Evolutionary conservation across 768 basidiomycete species (phyloP), one percentile per base, ranked within the genome.

Genomic region (Cystofilobasidium capitatum): DNA sequence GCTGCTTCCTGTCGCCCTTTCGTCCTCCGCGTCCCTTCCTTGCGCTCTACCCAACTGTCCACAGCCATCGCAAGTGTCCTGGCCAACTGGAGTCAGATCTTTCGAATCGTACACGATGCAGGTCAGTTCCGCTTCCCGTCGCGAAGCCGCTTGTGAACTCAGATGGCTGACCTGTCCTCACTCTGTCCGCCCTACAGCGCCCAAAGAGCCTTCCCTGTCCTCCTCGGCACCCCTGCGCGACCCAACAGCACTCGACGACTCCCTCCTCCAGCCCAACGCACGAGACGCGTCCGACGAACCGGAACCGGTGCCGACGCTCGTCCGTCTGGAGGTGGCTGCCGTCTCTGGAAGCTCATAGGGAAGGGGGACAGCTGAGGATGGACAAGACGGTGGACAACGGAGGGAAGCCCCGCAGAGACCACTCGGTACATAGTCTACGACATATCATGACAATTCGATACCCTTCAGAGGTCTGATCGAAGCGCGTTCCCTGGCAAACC

Each of bases 281-380:
- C 5, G 4, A 29, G 13, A 7, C 6, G 13, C 51, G 7, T 31
- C 51, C 29, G 51, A 55, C 12, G 51, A 55, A 17, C 8, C 29
- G 16, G 51, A 55, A 16, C 29, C 51, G 6, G 51, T 55, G 7
- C 51, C 51, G 31, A 55, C 51, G 51, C 51, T 55, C 29, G 51
- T 55, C 29, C 51, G 51, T 14, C 51, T 55, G 8, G 51, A 55
- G 51, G 51, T 55, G 29, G 51, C 51, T 26, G 33, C 51, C 29
- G 51, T 55, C n/a, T 31, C 51, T 2, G 51, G 51, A 26, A 55
- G 51, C 51, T 55, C 51, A 31, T 54, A n/a, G n/a, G n/a, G n/a
- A n/a, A n/a, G n/a, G n/a, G n/a, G n/a, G n/a, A n/a, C n/a, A n/a
- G n/a, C n/a, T n/a, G n/a, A n/a, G n/a, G n/a, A n/a, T n/a, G n/a